Base-by-base conservation (phyloP, 495 filamentous ascomycete genomes). In the Aspergillus egyptiacus region DNA sequence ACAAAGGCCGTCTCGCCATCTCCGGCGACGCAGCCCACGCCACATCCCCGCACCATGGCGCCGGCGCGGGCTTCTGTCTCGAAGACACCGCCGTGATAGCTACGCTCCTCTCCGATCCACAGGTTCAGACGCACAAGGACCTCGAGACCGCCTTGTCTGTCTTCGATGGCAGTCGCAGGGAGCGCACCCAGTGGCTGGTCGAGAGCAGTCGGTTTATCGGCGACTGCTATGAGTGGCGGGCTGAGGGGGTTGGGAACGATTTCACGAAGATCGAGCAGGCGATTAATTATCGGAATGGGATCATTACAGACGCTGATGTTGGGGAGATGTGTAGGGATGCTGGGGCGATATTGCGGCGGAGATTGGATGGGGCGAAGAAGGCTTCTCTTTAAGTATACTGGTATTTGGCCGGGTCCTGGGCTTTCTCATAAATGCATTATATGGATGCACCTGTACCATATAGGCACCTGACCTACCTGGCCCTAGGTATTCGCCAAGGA, bases 1-100 rank as follows among this genome's bases (percentile, higher is more conserved):
- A 54, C 40, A 55, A 58, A 9, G 70, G 67, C 5, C 56, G 63
- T 5, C 55, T 79, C 3, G 67, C 66, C 15, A 45, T 82, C 19
- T 67, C 74, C 5, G 78, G 78, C 0, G 78, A 81, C 34, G 71
- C 72, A 2, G 74, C 74, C 2, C 72, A 77, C 42, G 70, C 72
- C 1, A 56, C 67, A 4, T 59, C 64, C 0, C 73, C 73, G 7
- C 67, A 77, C 50, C 69, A 81, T 2, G 80, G 80, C 0, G 71
- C 78, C 1, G 80, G 79, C 0, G 80, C 74, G 0, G 78, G 79
- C 0, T 69, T 77, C 54, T 77, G 75, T 11, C 68, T 82, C 36
- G 79, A 83, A 58, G 79, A 81, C 50, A 74, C 68, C 0, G 50
- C 74, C 15, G 68, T 70, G 14, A 59, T 82, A 6, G 64, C 71